Evolutionary conservation across 2,329 filamentous ascomycete genomes (phyloP), one percentile per base, ranked within the genome.

Genomic region (Aspergillus vadensis): DNA sequence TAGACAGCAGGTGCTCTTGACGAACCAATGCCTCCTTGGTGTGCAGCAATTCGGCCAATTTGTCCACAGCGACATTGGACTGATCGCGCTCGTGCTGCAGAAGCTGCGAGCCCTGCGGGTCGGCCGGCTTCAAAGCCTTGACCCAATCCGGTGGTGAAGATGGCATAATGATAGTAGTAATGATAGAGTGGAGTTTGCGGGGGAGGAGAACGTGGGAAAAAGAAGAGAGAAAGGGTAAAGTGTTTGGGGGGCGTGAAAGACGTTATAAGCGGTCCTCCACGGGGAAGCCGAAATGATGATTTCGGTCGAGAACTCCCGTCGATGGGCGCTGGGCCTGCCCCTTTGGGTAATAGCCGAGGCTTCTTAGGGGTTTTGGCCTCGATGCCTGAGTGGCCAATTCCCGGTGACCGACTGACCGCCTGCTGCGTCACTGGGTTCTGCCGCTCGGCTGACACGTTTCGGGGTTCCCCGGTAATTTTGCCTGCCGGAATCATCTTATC

Each of bases 41-140:
- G 74, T 90, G 89, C 50, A 93, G 80, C 69, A 91, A 87, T 55
- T 85, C 81, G 50, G 88, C 85, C 8, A 93, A 80, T 70, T 87
- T 85, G 60, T 89, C 83, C 19, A 91, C 85, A 27, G 88, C 81
- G 67, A 92, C 76, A 61, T 86, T 86, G 55, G 88, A 91, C 68
- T 85, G 85, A 23, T 82, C 83, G 64, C 91, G 85, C 80, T 92
- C 90, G 54, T 84, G 80, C n/a, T 81, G 75, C 57, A 92, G 85
- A 51, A 92, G 82, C 70, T 91, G 88, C 41, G 82, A 81, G 63
- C 90, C 89, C 68, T 91, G 88, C 5, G 87, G 86, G 58, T 84
- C 84, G 2, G 88, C 81, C 38, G 87, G 87, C 79, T 83, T 86
- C 66, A 90, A 80, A 66, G 84, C 82, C 75, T 87, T 86, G 68